Base-by-base conservation (phyloP, 192 early-diverging fungal genomes). In the Entrophospora sp. region DNA sequence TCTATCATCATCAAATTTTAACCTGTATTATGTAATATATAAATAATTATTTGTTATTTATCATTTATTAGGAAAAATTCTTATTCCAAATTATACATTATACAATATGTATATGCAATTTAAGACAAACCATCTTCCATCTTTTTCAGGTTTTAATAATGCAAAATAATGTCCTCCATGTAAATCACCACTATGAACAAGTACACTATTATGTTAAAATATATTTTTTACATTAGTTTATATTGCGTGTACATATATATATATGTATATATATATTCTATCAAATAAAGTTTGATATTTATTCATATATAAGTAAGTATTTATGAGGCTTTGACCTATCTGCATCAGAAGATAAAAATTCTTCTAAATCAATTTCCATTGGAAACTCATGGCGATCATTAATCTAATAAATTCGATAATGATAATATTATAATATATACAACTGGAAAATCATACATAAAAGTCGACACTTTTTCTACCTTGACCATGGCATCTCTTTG, bases 341-440 rank as follows among this genome's bases (percentile, higher is more conserved):
- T 8, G 84, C 88, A 10, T 85, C 79, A 2, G 79, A 75, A 2
- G 77, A 77, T 40, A 97, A 77, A 77, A 90, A 99, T 27, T 87
- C 83, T 30, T 83, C 85, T 34, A 99, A 74, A 64, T 97, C 92
- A 61, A 98, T 88, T 45, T 86, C 80, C 32, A 77, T 72, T 5
- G 94, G 92, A 73, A 95, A 99, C 75, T 96, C 95, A 71, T 94
- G 85, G n/a, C 95, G 86, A 73, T 96, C 95, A 77, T 97, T 97
- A 75, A 94, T 95, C 80, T 66, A 10, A 5, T 49, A 36, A 28
- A 24, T 53, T 42, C 12, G 3, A 13, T 25, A 18, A 37, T 24
- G 3, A n/a, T n/a, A n/a, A n/a, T n/a, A n/a, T n/a, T n/a, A n/a
- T n/a, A n/a, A n/a, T n/a, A n/a, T n/a, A n/a, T n/a, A n/a, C n/a